These are phyloP conservation scores for Ploettnerulaceae sp. DNA, from an alignment of 2,329 filamentous ascomycete species.

Conservation along the genomic window DNA sequence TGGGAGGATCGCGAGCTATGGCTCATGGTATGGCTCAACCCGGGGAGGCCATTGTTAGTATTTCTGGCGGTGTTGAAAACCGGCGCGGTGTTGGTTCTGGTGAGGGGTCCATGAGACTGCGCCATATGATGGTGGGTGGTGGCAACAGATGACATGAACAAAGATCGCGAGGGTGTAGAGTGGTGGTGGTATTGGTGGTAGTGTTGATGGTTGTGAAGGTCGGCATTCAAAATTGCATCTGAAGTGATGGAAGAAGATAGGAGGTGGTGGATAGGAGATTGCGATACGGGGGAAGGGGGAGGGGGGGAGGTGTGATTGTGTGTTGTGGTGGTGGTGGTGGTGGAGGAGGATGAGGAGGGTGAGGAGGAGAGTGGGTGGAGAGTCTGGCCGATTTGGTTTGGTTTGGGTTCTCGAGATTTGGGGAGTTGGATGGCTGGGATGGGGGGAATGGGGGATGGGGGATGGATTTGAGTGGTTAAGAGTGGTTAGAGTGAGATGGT, in stretches of 20 bases:
- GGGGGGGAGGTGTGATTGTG: not conserved
- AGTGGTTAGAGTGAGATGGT: too few relatives aligned
- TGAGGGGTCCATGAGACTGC: constrained; percentile 31
- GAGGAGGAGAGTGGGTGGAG: not conserved
- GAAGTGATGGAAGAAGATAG: not conserved
- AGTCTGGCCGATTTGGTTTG: not conserved
- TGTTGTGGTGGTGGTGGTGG: not conserved
- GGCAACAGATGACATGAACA: constrained; percentile 31
- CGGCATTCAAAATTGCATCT: constrained; percentile 10
- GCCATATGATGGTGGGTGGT: constrained; percentile 25
- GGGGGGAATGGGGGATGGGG: too few relatives aligned
- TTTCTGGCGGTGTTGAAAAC: constrained; percentile 24
- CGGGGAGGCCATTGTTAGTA: constrained; percentile 20
- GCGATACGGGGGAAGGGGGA: not conserved
- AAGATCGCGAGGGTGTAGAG: not conserved
- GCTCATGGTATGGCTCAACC: constrained; percentile 33
- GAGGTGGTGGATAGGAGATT: not conserved
- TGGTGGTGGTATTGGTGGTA: too few relatives aligned
- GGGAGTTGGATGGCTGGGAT: too few relatives aligned
- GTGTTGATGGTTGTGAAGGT: not conserved
- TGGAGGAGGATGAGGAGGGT: not conserved
- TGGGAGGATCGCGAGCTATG: constrained; percentile 50
- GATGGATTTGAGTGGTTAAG: too few relatives aligned
- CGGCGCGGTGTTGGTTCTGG: constrained; percentile 32
- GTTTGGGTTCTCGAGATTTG: too few relatives aligned